Conservation (phyloP, 2,329 filamentous ascomycete genomes). For the Fusarium xyrophilum region DNA sequence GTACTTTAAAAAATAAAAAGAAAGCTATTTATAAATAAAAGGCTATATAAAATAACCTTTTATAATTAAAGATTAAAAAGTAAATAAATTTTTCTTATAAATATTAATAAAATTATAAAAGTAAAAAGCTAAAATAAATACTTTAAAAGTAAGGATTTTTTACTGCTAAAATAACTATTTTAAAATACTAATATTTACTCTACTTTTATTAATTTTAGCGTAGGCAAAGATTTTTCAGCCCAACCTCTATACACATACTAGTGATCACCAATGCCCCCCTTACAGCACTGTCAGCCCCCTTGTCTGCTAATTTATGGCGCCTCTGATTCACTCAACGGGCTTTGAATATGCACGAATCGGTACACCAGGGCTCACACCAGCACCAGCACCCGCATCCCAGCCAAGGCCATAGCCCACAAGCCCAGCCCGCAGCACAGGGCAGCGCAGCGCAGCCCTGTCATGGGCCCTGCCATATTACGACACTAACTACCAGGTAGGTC, state of each 20-base stretch:
- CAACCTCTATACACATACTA: slow-evolving; percentile 16
- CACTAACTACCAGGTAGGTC: slow-evolving; percentile 20
- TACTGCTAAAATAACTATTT: no score
- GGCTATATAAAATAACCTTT: no score
- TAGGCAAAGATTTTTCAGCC: no score
- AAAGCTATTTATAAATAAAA: no score
- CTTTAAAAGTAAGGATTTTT: no score
- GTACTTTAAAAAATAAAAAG: no score
- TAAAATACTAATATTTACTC: no score
- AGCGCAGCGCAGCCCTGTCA: slow-evolving; percentile 20
- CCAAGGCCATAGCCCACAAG: neutral
- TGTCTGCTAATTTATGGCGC: slow-evolving; percentile 7
- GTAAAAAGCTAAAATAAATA: no score
- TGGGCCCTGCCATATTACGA: slow-evolving; percentile 41
- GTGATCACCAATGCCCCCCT: slow-evolving; percentile 20
- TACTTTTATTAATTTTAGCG: no score
- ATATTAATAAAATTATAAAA: no score
- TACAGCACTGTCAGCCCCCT: slow-evolving; percentile 31
- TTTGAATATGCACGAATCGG: slow-evolving; percentile 36
- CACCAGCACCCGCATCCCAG: slow-evolving; percentile 16
- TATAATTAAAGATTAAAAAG: no score
- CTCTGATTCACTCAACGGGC: slow-evolving; percentile 24
- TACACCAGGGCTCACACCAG: slow-evolving; percentile 2
- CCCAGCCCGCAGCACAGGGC: slow-evolving; percentile 7
- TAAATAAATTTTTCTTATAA: no score